These are phyloP conservation scores for Zalaria sp. DNA, from an alignment of 2,329 filamentous ascomycete species.

Conservation along the genomic window DNA sequence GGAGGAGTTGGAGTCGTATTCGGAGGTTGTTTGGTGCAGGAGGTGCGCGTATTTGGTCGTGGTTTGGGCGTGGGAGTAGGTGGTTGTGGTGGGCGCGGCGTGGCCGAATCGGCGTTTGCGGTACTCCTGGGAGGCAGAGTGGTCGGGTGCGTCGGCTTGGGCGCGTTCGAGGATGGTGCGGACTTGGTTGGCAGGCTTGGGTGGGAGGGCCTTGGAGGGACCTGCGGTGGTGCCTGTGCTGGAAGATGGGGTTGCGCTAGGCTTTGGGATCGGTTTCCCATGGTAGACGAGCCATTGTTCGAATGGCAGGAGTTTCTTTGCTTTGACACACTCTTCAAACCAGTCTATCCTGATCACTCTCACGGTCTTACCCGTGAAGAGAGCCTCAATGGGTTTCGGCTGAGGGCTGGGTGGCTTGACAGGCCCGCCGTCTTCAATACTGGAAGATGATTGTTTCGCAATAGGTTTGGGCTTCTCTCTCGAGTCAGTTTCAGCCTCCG, in stretches of 20 bases:
- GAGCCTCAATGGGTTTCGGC: neutral
- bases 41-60: constrained; percentile 28
- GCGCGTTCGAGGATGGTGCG: constrained; percentile 35
- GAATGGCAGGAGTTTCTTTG: constrained; percentile 29
- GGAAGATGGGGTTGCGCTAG: constrained; percentile 8
- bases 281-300: constrained; percentile 37
- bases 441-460: constrained; percentile 2
- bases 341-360: constrained; percentile 40
- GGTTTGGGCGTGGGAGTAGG: constrained; percentile 3
- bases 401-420: neutral
- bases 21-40: constrained; percentile 59
- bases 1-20: constrained; percentile 46
- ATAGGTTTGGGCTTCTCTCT: neutral
- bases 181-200: neutral
- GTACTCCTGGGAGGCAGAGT: neutral
- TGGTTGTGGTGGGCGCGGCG: constrained; percentile 14
- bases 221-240: neutral
- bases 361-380: constrained; percentile 20
- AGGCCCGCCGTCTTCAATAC: neutral
- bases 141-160: constrained; percentile 22
- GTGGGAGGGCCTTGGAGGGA: neutral
- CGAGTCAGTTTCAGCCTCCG: constrained; percentile 15
- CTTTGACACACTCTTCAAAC: constrained; percentile 34
- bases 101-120: constrained; percentile 14
- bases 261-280: constrained; percentile 28